These are phyloP conservation scores for Maudiozyma serrabonitensis DNA, from an alignment of 805 yeast species.

Conservation along the genomic window DNA sequence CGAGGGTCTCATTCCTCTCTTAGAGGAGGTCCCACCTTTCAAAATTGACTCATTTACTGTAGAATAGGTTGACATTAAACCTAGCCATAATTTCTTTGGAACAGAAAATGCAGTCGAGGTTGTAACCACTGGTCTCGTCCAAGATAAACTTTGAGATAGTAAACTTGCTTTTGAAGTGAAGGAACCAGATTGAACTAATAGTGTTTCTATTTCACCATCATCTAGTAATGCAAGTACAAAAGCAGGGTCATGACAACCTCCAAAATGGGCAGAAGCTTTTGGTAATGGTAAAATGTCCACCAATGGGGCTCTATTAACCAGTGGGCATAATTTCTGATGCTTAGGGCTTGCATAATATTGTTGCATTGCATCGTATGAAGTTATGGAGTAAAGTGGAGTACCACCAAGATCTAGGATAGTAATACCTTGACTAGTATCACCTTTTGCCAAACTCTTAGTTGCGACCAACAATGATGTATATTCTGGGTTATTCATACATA, in stretches of 20 bases:
- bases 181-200: slow-evolving; percentile 48
- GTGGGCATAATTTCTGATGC: slow-evolving; percentile 46
- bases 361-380: slow-evolving; percentile 78
- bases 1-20: slow-evolving; percentile 37
- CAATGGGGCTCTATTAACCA: slow-evolving; percentile 38
- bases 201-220: slow-evolving; percentile 55
- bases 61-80: slow-evolving; percentile 42
- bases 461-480: slow-evolving; percentile 61
- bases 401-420: slow-evolving; percentile 65
- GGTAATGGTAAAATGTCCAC: slow-evolving; percentile 46
- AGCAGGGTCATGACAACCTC: slow-evolving; percentile 71
- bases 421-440: slow-evolving; percentile 34
- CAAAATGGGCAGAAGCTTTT: slow-evolving; percentile 61
- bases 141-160: slow-evolving; percentile 74
- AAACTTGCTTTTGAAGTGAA: slow-evolving; percentile 42
- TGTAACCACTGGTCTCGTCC: slow-evolving; percentile 68
- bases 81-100: slow-evolving; percentile 62
- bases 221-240: slow-evolving; percentile 49
- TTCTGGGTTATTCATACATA: slow-evolving; percentile 73
- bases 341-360: slow-evolving; percentile 57
- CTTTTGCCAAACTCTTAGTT: slow-evolving; percentile 45
- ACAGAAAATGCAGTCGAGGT: slow-evolving; percentile 45
- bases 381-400: slow-evolving; percentile 68
- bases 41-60: slow-evolving; percentile 37
- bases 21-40: slow-evolving; percentile 65